Percentiles rank a stretch among this genome's conserved stretches.
Evolutionary conservation across 73 alveolate genomes (phyloP).

Genomic region (Durusdinium trenchii): DNA sequence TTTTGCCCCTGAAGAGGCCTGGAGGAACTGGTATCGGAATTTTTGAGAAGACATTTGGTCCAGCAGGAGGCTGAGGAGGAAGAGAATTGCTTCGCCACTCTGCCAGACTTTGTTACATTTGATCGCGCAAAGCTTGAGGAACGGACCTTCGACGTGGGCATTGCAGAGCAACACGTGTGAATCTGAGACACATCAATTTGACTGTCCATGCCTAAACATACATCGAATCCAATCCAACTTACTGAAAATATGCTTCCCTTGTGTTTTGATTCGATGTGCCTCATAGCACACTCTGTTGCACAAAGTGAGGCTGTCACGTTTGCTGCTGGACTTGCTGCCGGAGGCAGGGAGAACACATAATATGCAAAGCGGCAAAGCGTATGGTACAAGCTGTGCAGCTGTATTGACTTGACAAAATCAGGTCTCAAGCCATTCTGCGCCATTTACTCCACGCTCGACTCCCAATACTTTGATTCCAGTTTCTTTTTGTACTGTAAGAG

Average conservation of each 20-base stretch:
- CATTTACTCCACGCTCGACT: slow-evolving; percentile 96
- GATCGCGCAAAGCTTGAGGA: slow-evolving; percentile 9
- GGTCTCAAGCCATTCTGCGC: slow-evolving; percentile 96
- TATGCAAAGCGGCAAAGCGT: neutral
- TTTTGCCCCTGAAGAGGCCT: neutral
- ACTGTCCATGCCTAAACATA: neutral
- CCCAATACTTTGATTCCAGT: neutral
- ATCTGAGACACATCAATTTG: neutral
- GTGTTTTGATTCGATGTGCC: too few species aligned
- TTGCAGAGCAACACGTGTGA: slow-evolving; percentile 96
- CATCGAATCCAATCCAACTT: too few species aligned
- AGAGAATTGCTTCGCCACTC: slow-evolving; percentile 60
- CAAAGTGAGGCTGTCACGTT: slow-evolving; percentile 96
- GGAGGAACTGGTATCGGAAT: slow-evolving; percentile 96
- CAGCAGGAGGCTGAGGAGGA: slow-evolving; percentile 25
- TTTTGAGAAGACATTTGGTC: slow-evolving; percentile 96
- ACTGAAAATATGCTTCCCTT: too few species aligned
- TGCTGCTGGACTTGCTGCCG: slow-evolving; percentile 97
- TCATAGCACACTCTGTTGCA: neutral
- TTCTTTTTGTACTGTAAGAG: too few species aligned
- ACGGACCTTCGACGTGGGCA: slow-evolving; percentile 97
- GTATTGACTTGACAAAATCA: neutral
- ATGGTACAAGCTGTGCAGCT: neutral
- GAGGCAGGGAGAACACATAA: slow-evolving; percentile 6
- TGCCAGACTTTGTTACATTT: neutral